phyloP scores from a whole-genome alignment of 176 grass and related monocot genomes.

The Carex scoparia region DNA sequence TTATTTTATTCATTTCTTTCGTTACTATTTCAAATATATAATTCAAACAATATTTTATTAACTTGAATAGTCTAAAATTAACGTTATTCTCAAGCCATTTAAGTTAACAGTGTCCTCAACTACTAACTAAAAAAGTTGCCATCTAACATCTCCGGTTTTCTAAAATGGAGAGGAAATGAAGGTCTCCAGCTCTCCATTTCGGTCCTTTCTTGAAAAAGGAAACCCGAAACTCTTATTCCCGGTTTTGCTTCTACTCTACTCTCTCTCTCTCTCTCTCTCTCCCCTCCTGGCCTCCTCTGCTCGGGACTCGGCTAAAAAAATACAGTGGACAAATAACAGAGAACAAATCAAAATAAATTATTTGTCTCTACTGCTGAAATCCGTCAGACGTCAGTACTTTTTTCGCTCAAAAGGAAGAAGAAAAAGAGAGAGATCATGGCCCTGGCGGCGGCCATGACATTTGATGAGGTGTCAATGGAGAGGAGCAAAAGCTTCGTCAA shows the following conservation, averaged over 20 bases:
- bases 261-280: neutral
- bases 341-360: neutral
- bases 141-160: neutral
- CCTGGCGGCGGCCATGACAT: conserved; percentile 44
- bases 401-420: neutral
- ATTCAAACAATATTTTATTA: too few species aligned
- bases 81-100: too few species aligned
- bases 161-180: neutral
- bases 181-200: neutral
- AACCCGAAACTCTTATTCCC: conserved; percentile 8
- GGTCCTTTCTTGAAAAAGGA: neutral
- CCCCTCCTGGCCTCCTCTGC: neutral
- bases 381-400: neutral
- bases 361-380: neutral
- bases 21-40: too few species aligned
- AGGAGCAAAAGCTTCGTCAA: conserved; percentile 96
- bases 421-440: conserved; percentile 15
- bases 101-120: too few species aligned
- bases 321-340: neutral
- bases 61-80: too few species aligned
- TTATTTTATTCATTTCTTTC: too few species aligned
- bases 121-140: too few species aligned
- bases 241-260: conserved; percentile 47
- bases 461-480: conserved; percentile 97
- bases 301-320: neutral